Conservation (phyloP, 2,329 filamentous ascomycete species). For the Clarireedia monteithiana region DNA sequence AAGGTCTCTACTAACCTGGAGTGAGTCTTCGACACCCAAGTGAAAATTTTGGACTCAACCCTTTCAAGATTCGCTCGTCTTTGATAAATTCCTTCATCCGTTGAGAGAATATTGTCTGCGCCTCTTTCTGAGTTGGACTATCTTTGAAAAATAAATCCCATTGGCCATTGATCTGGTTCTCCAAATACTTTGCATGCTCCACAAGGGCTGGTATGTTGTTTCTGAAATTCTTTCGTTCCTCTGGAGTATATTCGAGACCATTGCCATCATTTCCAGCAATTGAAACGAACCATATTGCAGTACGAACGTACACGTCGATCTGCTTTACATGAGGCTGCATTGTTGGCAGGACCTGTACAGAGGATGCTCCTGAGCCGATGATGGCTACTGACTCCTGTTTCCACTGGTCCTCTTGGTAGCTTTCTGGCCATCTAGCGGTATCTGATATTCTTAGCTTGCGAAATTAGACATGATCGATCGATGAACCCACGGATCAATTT, state of each 20-base stretch:
- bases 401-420: conserved; percentile 23
- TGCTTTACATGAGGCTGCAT: conserved; percentile 36
- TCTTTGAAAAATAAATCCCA: conserved; percentile 39
- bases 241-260: conserved; percentile 37
- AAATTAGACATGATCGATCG: background rate
- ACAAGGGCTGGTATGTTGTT: conserved; percentile 29
- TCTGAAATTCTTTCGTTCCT: conserved; percentile 36
- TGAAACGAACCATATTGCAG: conserved; percentile 40
- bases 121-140: conserved; percentile 33
- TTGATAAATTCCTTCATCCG: conserved; percentile 44
- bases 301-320: conserved; percentile 42
- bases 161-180: conserved; percentile 37
- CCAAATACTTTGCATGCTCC: conserved; percentile 18
- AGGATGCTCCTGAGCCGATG: conserved; percentile 34
- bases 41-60: conserved; percentile 13
- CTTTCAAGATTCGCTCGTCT: conserved; percentile 30
- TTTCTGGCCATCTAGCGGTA: conserved; percentile 38
- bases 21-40: conserved; percentile 37
- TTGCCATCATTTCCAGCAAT: conserved; percentile 39
- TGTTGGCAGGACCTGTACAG: conserved; percentile 29
- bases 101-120: conserved; percentile 31
- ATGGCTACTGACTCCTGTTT: conserved; percentile 30
- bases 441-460: conserved; percentile 16
- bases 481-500: conserved; percentile 36
- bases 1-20: conserved; percentile 35